Evolutionary conservation across 768 basidiomycete genomes (phyloP), one percentile per base, ranked within the genome.

Genomic region (Termitomyces sp.): DNA sequence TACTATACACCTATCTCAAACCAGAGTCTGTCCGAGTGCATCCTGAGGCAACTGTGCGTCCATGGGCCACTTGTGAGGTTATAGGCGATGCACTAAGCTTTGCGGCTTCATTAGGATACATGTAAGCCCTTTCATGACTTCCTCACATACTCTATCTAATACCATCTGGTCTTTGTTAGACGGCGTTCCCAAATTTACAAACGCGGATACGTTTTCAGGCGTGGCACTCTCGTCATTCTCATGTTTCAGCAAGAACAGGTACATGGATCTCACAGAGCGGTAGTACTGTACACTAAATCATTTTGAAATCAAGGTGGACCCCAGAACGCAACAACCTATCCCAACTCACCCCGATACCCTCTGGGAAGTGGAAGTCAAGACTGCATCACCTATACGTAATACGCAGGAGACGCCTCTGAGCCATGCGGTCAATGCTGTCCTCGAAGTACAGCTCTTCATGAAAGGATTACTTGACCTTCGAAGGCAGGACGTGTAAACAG

Each of bases 311-410:
- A 58, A 93, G 90, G 80, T 88, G 34, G 88, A 92, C 64, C 79
- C 81, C 0, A 88, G 82, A 70, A 90, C 88, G 5, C 85, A 85
- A 53, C 82, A 86, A 61, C 85, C 88, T 0, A 86, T 85, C 46
- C 86, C 88, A 37, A 88, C 88, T n/a, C 87, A 89, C 55, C 72
- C 84, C 8, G 89, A 90, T 62, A 89, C 90, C 0, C 76, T 90
- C 5, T 94, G 91, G 91, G 87, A 92, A 67, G 90, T 94, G 37
- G 88, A 93, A 72, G 90, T 92, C 50, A 92, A 89, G 69, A 91
- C 91, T 1, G 88, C 90, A 2, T 76, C 79, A 3, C 92, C 92
- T 6, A 83, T 89, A 44, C 82, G 87, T 16, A 90, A 89, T 57
- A 88, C 86, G 0, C 89, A 86, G 67, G 86, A 87, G 59, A 87